These are phyloP conservation scores for Fusarium buxicola DNA, from an alignment of 2,329 filamentous ascomycete species.

Conservation along the genomic window DNA sequence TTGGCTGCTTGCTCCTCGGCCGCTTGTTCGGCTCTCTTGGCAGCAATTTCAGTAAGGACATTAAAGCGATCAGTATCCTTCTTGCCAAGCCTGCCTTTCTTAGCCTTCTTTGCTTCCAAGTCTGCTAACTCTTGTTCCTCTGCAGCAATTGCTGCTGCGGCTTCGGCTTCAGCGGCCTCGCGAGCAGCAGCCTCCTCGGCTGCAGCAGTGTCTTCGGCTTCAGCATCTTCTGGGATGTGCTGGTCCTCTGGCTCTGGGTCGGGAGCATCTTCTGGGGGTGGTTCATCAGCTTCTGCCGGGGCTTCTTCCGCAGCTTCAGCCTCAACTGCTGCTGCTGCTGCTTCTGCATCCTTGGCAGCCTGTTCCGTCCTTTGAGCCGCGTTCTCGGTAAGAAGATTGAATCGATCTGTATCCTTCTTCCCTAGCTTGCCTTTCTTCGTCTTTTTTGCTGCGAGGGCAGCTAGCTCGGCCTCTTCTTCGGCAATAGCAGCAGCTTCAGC, in stretches of 20 bases:
- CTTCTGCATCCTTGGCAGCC: slow-evolving; percentile 24
- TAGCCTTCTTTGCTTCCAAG: slow-evolving; percentile 61
- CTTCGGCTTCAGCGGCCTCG: slow-evolving; percentile 26
- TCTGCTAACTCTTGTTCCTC: slow-evolving; percentile 55
- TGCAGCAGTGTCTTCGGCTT: slow-evolving; percentile 42
- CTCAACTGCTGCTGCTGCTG: slow-evolving; percentile 28
- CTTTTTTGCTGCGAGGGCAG: slow-evolving; percentile 34
- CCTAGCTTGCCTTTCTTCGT: slow-evolving; percentile 37
- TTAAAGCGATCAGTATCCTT: slow-evolving; percentile 60
- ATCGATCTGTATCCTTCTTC: slow-evolving; percentile 40
- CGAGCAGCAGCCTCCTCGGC: slow-evolving; percentile 30
- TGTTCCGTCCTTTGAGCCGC: slow-evolving; percentile 27
- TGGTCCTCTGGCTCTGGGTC: slow-evolving; percentile 30
- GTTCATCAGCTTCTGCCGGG: slow-evolving; percentile 19
- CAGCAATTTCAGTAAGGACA: slow-evolving; percentile 49
- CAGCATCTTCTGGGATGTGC: background rate
- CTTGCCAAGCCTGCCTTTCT: slow-evolving; percentile 59
- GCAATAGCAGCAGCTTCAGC: slow-evolving; percentile 40
- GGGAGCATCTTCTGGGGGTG: slow-evolving; percentile 21
- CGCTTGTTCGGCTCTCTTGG: slow-evolving; percentile 55
- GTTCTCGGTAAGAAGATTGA: slow-evolving; percentile 37
- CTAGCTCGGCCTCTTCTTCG: slow-evolving; percentile 40
- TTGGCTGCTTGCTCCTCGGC: slow-evolving; percentile 46
- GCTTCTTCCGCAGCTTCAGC: slow-evolving; percentile 32
- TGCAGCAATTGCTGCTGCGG: slow-evolving; percentile 24